These are phyloP conservation scores for Thalassia testudinum DNA, from an alignment of 116 monocot species.

Conservation along the genomic window DNA sequence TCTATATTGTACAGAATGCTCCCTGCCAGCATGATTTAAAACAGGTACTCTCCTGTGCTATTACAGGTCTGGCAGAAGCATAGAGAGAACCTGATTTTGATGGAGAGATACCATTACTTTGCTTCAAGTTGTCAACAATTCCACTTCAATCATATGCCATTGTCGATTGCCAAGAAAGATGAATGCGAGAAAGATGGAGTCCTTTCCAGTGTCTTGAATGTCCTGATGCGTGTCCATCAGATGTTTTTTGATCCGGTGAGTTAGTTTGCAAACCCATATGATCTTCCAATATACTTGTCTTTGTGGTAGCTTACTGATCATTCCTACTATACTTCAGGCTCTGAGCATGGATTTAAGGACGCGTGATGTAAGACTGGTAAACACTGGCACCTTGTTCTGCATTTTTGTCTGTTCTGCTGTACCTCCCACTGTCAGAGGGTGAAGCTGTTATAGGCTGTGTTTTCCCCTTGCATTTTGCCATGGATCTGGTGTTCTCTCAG, in stretches of 20 bases:
- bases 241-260: slow-evolving; percentile 75
- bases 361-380: slow-evolving; percentile 70
- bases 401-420: not conserved
- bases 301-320: not conserved
- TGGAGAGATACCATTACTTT: slow-evolving; percentile 94
- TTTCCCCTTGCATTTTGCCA: too few species aligned
- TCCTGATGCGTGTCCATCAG: slow-evolving; percentile 51
- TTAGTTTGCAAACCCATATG: not conserved
- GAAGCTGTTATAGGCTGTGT: too few species aligned
- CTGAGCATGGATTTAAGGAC: slow-evolving; percentile 18
- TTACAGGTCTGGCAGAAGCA: slow-evolving; percentile 80
- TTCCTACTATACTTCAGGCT: slow-evolving; percentile 15
- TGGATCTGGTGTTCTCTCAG: too few species aligned
- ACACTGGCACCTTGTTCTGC: not conserved
- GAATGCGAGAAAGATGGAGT: slow-evolving; percentile 77
- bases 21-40: not conserved
- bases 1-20: not conserved
- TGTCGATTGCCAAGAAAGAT: slow-evolving; percentile 51
- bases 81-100: slow-evolving; percentile 66
- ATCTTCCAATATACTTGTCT: not conserved
- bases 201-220: slow-evolving; percentile 45
- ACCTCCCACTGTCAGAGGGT: not conserved
- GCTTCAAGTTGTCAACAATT: slow-evolving; percentile 57
- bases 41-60: not conserved
- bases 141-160: slow-evolving; percentile 26